phyloP scores from a whole-genome alignment of 208 protist species.

The Wallacemonas sp. region DNA sequence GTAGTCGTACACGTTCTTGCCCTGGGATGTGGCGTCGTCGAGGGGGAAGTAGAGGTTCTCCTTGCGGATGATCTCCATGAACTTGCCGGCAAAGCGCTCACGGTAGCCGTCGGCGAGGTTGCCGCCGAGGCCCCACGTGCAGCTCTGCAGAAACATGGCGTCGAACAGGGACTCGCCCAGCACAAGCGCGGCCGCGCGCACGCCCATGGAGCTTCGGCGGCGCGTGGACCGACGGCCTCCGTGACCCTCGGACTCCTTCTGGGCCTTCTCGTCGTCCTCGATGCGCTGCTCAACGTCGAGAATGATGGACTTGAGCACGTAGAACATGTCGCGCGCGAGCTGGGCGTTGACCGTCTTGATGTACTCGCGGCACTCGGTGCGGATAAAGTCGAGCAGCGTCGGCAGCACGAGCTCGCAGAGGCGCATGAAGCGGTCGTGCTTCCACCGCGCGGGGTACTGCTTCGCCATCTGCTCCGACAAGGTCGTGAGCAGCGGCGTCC shows the following conservation, averaged over 20 bases:
- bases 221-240: conserved; percentile 37
- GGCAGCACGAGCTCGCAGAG: conserved; percentile 68
- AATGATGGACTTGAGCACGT: conserved; percentile 66
- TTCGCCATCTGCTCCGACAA: conserved; percentile 46
- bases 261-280: conserved; percentile 38
- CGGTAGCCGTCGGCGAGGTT: conserved; percentile 88
- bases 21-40: conserved; percentile 30
- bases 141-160: conserved; percentile 91
- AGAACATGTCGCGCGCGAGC: conserved; percentile 83
- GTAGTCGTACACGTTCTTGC: conserved; percentile 91
- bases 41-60: conserved; percentile 61
- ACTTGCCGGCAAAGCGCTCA: conserved; percentile 75
- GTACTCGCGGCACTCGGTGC: conserved; percentile 86
- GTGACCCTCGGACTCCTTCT: conserved; percentile 24
- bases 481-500: conserved; percentile 66
- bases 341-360: conserved; percentile 84
- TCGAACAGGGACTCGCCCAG: conserved; percentile 82
- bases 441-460: conserved; percentile 54
- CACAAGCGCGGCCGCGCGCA: conserved; percentile 36
- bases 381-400: conserved; percentile 73
- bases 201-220: conserved; percentile 46
- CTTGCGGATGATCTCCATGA: conserved; percentile 67
- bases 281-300: conserved; percentile 34
- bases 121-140: conserved; percentile 96
- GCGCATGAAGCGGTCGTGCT: conserved; percentile 75